These are phyloP conservation scores for Neoconidiobolus thromboides DNA, from an alignment of 371 early-diverging fungal species.

Conservation along the genomic window DNA sequence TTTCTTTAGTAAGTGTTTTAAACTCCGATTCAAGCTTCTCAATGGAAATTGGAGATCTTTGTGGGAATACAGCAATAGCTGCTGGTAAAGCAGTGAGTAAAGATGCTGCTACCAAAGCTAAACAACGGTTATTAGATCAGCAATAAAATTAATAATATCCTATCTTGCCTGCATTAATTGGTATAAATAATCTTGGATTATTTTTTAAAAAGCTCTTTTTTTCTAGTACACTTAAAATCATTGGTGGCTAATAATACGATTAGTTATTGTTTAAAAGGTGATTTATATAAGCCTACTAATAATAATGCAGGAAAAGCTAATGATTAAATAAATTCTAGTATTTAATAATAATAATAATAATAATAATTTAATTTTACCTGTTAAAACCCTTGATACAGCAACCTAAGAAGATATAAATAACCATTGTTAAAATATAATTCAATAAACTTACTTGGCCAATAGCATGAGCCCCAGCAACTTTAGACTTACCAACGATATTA, in stretches of 20 bases:
- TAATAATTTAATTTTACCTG: background rate
- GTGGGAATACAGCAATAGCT: conserved; percentile 69
- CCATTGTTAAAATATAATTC: background rate
- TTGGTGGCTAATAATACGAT: background rate
- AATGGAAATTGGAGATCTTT: conserved; percentile 18
- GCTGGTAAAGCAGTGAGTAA: conserved; percentile 55
- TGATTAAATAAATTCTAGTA: background rate
- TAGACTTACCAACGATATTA: conserved; percentile 39
- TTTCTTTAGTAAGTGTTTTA: too few relatives aligned
- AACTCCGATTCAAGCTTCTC: too few relatives aligned
- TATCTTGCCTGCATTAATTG: background rate
- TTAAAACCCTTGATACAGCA: conserved; percentile 1
- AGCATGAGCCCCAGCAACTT: conserved; percentile 41
- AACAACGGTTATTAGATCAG: background rate
- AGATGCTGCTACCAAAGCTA: conserved; percentile 35
- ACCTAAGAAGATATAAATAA: background rate
- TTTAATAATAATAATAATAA: background rate
- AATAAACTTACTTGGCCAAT: conserved; percentile 29
- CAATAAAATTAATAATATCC: background rate
- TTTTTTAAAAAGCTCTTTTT: background rate
- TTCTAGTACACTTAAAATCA: background rate
- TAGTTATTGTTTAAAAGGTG: background rate
- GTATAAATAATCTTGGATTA: background rate
- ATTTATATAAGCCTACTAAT: background rate
- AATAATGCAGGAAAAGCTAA: background rate